phyloP scores from a whole-genome alignment of 2,329 filamentous ascomycete genomes.

The Fusarium solani-melongenae region DNA sequence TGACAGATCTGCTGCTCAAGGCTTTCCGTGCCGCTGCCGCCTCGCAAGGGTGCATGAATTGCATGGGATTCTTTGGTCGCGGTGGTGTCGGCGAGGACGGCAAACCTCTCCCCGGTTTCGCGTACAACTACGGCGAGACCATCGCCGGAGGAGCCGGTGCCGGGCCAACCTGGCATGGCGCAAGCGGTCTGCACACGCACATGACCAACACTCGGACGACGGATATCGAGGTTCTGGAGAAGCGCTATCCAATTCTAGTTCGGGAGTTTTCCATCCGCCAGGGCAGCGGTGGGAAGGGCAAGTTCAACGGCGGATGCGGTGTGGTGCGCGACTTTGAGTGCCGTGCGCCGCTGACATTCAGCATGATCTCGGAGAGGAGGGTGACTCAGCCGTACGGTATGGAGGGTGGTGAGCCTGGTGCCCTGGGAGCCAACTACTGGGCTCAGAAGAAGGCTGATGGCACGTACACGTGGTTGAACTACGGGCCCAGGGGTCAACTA shows the following conservation, averaged over 20 bases:
- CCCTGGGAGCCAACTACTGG: conserved; percentile 44
- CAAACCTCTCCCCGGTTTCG: conserved; percentile 31
- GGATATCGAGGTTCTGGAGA: conserved; percentile 50
- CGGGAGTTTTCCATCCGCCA: conserved; percentile 42
- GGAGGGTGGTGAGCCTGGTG: conserved; percentile 44
- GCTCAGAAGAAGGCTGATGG: conserved; percentile 13
- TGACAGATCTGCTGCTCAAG: conserved; percentile 45
- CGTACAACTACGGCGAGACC: conserved; percentile 36
- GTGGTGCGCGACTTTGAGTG: conserved; percentile 48
- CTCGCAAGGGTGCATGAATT: conserved; percentile 11
- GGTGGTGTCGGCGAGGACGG: conserved; percentile 43
- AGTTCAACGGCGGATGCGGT: conserved; percentile 46
- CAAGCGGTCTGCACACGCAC: conserved; percentile 45
- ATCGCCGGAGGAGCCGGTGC: conserved; percentile 50
- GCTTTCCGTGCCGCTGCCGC: conserved; percentile 33
- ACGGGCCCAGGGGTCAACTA: conserved; percentile 10
- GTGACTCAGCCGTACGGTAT: conserved; percentile 49
- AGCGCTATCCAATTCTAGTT: conserved; percentile 46
- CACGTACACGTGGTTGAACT: conserved; percentile 10
- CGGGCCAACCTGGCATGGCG: conserved; percentile 43
- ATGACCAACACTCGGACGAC: conserved; percentile 51
- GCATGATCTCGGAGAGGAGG: conserved; percentile 50
- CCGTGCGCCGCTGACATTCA: conserved; percentile 44
- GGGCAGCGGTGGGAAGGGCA: conserved; percentile 44
- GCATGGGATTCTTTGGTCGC: conserved; percentile 20